Evolutionary conservation across 2,329 filamentous ascomycete genomes (phyloP).

Genomic region (Dactylonectria macrodidyma): DNA sequence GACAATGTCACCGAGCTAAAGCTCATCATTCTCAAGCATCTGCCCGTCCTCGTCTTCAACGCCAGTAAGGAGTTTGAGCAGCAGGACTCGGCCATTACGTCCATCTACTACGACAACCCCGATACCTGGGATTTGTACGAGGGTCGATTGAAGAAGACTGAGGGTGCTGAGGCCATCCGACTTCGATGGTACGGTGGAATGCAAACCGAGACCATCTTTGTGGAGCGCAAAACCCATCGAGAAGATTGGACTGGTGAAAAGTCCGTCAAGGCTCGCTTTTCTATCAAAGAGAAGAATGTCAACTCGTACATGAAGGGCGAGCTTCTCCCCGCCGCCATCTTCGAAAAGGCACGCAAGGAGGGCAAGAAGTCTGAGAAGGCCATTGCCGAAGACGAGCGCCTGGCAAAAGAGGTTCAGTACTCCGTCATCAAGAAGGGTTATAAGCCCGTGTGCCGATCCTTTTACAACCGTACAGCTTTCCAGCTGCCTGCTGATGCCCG

Average conservation of each 20-base stretch:
- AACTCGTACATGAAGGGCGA: conserved; percentile 91
- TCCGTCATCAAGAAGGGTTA: conserved; percentile 90
- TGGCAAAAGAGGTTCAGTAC: conserved; percentile 95
- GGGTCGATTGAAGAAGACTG: conserved; percentile 96
- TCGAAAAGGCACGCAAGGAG: conserved; percentile 96
- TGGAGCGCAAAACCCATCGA: conserved; percentile 97
- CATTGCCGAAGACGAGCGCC: conserved; percentile 90
- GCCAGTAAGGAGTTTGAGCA: conserved; percentile 95
- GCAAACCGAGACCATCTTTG: conserved; percentile 94
- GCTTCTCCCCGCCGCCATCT: conserved; percentile 88
- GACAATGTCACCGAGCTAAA: conserved; percentile 99
- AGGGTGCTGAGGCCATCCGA: conserved; percentile 96
- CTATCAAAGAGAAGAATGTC: conserved; percentile 96
- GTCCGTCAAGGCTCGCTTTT: conserved; percentile 97
- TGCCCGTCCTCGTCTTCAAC: conserved; percentile 98
- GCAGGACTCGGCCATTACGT: conserved; percentile 94
- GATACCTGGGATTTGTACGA: conserved; percentile 95
- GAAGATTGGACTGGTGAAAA: conserved; percentile 99
- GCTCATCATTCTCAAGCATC: conserved; percentile 96
- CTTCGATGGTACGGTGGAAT: conserved; percentile 98
- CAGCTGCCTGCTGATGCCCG: conserved; percentile 96
- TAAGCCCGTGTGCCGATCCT: conserved; percentile 91
- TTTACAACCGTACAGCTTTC: conserved; percentile 98
- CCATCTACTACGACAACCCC: conserved; percentile 98
- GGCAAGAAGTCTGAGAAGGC: conserved; percentile 94